Evolutionary conservation across 2,329 filamentous ascomycete genomes (phyloP), one percentile per base, ranked within the genome.

Genomic region (Colletotrichum cordylinicola): DNA sequence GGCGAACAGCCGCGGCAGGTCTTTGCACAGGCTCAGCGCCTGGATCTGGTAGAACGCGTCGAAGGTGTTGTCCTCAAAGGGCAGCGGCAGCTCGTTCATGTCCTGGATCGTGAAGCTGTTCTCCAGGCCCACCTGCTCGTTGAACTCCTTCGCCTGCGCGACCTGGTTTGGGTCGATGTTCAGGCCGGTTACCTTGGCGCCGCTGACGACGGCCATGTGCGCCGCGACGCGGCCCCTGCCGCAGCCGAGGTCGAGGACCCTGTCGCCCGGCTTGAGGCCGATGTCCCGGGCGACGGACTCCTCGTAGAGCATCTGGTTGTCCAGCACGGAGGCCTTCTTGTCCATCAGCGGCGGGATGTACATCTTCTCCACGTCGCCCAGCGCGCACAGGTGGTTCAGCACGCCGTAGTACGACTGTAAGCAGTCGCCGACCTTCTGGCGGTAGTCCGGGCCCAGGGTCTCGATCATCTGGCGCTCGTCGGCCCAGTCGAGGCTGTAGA

Each of bases 11-110:
- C 83, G 81, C 4, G 83, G 79, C 3, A 87, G 83, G 69, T 90
- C 87, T 76, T 88, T 88, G 84, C 87, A 90, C 35, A 86, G 87
- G 84, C 85, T 91, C 80, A 86, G 88, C 71, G 83, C 92, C 85
- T 86, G 92, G 87, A 86, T 93, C 88, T 87, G 89, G 85, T 87
- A 90, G 75, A 90, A 90, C 35, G 85, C 88, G 72, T 90, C 88
- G 79, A 90, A 90, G 56, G 83, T 84, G 31, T 80, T 81, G 77
- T 90, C 86, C 16, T 80, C 85, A 72, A 90, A 90, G 2, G 88
- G 89, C 2, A 90, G 83, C 2, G 89, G 88, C 37, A 90, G 84
- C 58, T 83, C 82, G 80, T 90, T 90, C 81, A 89, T 88, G 78
- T 90, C 88, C 78, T 87, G 86, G 37, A 87, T 84, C 72, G 89